These are phyloP conservation scores for Globisporangium viniferum DNA, from an alignment of 352 stramenopile species.

Conservation along the genomic window DNA sequence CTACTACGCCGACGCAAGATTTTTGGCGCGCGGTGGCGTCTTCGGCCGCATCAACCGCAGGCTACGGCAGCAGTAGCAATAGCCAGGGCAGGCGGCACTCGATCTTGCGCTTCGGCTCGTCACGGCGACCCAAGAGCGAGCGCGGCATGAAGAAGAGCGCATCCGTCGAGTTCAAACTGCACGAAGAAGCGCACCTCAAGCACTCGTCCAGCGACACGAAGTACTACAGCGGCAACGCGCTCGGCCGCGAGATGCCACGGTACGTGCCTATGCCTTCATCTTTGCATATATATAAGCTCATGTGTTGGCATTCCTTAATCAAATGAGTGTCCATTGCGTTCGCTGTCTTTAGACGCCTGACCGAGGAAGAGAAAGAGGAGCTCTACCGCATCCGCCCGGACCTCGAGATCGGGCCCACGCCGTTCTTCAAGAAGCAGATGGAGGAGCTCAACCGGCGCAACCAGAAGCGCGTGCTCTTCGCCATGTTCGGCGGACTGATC, in stretches of 20 bases:
- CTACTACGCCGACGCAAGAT: background rate
- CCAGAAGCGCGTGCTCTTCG: constrained; percentile 64
- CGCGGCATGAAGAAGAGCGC: constrained; percentile 50
- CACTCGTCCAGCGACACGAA: constrained; percentile 19
- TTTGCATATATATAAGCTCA: background rate
- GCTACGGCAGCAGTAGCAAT: constrained; percentile 20
- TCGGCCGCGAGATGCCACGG: constrained; percentile 41
- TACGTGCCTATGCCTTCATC: constrained; percentile 14
- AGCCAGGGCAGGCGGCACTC: constrained; percentile 31
- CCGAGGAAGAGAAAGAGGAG: constrained; percentile 75
- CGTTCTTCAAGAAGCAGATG: constrained; percentile 63
- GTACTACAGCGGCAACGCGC: constrained; percentile 36
- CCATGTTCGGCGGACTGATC: constrained; percentile 69
- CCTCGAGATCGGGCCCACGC: constrained; percentile 62
- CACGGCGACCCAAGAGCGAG: constrained; percentile 22
- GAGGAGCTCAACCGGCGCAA: constrained; percentile 52
- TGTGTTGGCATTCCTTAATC: background rate
- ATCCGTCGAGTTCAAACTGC: constrained; percentile 69
- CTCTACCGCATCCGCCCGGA: constrained; percentile 81
- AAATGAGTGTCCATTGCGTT: background rate
- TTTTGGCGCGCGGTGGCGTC: constrained; percentile 1
- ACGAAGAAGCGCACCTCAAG: constrained; percentile 36
- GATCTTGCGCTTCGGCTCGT: constrained; percentile 62
- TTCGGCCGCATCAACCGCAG: background rate
- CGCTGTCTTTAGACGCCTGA: constrained; percentile 47